Conservation (phyloP, 2,329 filamentous ascomycete species). For the Zymoseptoria brevis region DNA sequence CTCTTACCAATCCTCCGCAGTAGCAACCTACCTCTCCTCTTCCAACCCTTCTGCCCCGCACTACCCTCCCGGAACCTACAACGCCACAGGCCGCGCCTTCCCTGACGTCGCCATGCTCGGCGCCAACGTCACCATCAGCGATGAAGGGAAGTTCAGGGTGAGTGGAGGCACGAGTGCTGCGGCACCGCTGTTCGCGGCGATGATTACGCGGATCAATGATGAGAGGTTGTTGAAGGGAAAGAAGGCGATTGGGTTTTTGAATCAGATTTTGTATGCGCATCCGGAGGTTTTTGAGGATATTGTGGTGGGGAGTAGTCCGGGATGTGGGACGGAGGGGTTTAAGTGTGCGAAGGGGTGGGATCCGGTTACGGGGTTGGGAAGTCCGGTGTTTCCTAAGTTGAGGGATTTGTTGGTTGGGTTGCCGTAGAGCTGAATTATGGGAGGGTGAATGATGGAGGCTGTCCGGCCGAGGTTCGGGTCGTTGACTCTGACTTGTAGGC, state of each 20-base stretch:
- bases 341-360: slow-evolving; percentile 27
- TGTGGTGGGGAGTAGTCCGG: slow-evolving; percentile 27
- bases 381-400: slow-evolving; percentile 23
- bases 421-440: slow-evolving; percentile 6
- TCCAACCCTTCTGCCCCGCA: background rate
- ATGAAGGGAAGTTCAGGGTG: slow-evolving; percentile 6
- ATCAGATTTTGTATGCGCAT: slow-evolving; percentile 37
- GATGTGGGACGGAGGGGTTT: slow-evolving; percentile 28
- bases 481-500: no score
- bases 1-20: slow-evolving; percentile 26
- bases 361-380: slow-evolving; percentile 24
- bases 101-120: slow-evolving; percentile 34
- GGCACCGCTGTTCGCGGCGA: slow-evolving; percentile 40
- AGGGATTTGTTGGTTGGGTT: slow-evolving; percentile 19
- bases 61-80: slow-evolving; percentile 34
- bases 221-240: slow-evolving; percentile 29
- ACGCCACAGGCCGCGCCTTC: slow-evolving; percentile 40
- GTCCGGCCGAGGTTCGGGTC: no score
- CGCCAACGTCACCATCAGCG: slow-evolving; percentile 6
- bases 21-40: slow-evolving; percentile 27
- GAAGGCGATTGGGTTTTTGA: slow-evolving; percentile 33
- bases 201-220: slow-evolving; percentile 40
- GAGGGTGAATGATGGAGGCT: no score
- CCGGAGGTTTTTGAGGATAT: slow-evolving; percentile 31
- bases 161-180: slow-evolving; percentile 45